Evolutionary conservation across 2,329 filamentous ascomycete species (phyloP).

Genomic region (Curvularia lunata): DNA sequence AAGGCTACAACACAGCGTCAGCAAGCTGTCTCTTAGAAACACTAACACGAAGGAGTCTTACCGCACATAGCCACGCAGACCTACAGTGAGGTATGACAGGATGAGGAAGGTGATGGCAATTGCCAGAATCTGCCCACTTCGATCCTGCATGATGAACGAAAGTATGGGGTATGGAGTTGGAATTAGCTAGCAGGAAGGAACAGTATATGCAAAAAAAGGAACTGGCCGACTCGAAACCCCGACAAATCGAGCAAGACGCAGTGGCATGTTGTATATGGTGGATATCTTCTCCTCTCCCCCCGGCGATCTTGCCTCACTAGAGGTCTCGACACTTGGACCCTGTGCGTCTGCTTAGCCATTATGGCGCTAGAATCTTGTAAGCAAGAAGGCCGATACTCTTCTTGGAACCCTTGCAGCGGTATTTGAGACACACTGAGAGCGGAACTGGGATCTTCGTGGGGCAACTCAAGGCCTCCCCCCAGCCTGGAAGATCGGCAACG

Average conservation of each 20-base stretch:
- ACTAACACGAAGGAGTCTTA: constrained; percentile 18
- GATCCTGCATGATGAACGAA: constrained; percentile 30
- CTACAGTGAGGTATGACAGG: constrained; percentile 48
- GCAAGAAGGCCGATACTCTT: constrained; percentile 15
- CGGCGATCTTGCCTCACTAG: constrained; percentile 17
- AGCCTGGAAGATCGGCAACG: constrained; percentile 19
- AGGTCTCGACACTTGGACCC: constrained; percentile 18
- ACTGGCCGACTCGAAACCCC: constrained; percentile 1
- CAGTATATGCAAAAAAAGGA: constrained; percentile 5
- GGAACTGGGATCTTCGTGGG: constrained; percentile 18
- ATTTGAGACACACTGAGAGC: constrained; percentile 13
- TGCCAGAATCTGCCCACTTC: constrained; percentile 34
- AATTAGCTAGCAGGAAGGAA: constrained; percentile 1
- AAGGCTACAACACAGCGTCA: constrained; percentile 21
- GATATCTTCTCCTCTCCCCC: constrained; percentile 2
- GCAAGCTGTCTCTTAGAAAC: neutral
- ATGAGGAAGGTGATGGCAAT: constrained; percentile 47
- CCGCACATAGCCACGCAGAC: constrained; percentile 49
- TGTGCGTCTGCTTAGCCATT: constrained; percentile 6
- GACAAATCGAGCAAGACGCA: constrained; percentile 5
- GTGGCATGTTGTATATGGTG: constrained; percentile 18
- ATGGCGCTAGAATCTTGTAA: constrained; percentile 19
- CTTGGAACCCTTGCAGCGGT: constrained; percentile 16
- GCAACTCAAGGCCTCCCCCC: constrained; percentile 2
- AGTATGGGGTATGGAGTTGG: constrained; percentile 1